A percentile compares a stretch with the other conserved stretches of the same genome.
Evolutionary conservation across 495 filamentous ascomycete genomes (phyloP).

Genomic region (Paragyromitra xinjiangensis): DNA sequence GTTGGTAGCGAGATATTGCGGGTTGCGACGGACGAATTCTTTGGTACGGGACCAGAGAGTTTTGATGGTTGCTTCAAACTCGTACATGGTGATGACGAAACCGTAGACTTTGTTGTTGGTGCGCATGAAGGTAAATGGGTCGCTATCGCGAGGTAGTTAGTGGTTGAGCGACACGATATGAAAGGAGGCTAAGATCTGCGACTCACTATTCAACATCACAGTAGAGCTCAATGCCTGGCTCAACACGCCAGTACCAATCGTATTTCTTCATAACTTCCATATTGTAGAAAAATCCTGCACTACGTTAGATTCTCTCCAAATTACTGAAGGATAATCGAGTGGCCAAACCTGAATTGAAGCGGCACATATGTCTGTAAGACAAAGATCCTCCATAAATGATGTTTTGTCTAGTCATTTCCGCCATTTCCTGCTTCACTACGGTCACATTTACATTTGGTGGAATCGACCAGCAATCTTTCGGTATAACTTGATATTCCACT

Average conservation of each 20-base stretch:
- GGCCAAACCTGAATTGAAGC: constrained; percentile 78
- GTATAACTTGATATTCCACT: constrained; percentile 73
- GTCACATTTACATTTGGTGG: constrained; percentile 88
- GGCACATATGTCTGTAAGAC: constrained; percentile 98
- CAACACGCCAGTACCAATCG: constrained; percentile 81
- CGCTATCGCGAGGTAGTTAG: constrained; percentile 45
- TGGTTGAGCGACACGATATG: constrained; percentile 76
- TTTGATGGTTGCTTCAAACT: constrained; percentile 59
- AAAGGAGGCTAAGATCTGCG: constrained; percentile 63
- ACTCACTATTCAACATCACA: constrained; percentile 65
- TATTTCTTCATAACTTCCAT: constrained; percentile 86
- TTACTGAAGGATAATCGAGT: neutral
- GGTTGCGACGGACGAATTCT: constrained; percentile 50
- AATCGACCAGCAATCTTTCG: constrained; percentile 90
- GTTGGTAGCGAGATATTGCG: constrained; percentile 47
- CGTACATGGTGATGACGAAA: constrained; percentile 65
- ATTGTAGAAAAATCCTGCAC: constrained; percentile 94
- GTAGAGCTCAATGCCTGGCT: constrained; percentile 65
- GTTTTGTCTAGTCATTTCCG: constrained; percentile 79
- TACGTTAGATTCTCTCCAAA: constrained; percentile 69
- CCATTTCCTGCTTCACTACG: constrained; percentile 80
- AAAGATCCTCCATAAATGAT: constrained; percentile 88
- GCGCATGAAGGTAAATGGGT: constrained; percentile 66
- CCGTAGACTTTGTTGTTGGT: constrained; percentile 64
- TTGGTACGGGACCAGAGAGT: constrained; percentile 54